phyloP scores from a whole-genome alignment of 306 rosid genomes.

The Rosa persica region DNA sequence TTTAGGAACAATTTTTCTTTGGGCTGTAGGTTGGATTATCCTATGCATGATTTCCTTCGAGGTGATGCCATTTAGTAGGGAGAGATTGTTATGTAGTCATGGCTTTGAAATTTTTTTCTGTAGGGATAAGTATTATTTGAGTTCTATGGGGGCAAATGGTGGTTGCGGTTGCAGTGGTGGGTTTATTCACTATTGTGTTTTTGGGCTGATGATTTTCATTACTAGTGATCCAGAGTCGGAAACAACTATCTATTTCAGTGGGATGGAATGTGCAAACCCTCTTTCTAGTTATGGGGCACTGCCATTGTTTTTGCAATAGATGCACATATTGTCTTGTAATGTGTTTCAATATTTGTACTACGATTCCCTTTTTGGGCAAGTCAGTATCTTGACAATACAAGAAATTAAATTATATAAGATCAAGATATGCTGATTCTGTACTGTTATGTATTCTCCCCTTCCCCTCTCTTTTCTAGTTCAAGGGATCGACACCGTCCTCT shows the following conservation, averaged over 20 bases:
- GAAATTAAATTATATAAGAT: neutral
- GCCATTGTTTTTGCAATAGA: neutral
- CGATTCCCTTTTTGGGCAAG: neutral
- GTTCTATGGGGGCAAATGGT: neutral
- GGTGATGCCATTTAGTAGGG: slow-evolving; percentile 2
- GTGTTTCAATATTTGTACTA: neutral
- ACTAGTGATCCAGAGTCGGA: neutral
- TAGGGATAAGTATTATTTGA: neutral
- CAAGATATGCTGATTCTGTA: neutral
- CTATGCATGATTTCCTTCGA: neutral
- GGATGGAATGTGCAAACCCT: neutral
- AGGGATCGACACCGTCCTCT: slow-evolving; percentile 75
- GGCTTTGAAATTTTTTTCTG: neutral
- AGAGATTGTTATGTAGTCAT: neutral
- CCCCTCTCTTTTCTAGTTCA: slow-evolving; percentile 52
- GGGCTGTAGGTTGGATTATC: neutral
- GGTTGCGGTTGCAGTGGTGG: neutral
- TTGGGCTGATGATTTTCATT: neutral
- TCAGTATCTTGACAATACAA: neutral
- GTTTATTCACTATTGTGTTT: neutral
- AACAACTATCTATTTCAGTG: neutral
- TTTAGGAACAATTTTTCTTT: neutral
- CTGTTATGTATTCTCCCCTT: slow-evolving; percentile 16
- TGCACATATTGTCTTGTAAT: neutral
- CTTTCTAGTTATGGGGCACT: neutral